Evolutionary conservation across 441 rosid genomes (phyloP).

Genomic region (Mallotus repandus): DNA sequence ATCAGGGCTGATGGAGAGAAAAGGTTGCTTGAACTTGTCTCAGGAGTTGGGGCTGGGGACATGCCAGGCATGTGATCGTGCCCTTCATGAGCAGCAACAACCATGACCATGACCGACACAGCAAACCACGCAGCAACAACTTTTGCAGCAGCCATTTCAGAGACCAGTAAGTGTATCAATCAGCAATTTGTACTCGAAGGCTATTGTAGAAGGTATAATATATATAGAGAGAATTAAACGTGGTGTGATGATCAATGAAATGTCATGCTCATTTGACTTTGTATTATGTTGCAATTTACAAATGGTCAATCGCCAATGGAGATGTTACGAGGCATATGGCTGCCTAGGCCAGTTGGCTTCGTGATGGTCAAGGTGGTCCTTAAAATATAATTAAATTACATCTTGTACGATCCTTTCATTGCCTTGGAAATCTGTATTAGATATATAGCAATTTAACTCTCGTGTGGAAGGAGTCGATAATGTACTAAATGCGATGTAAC

Average conservation of each 20-base stretch:
- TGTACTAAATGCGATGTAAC: too few species aligned
- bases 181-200: too few species aligned
- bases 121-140: slow-evolving; percentile 24
- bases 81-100: slow-evolving; percentile 25
- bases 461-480: background rate
- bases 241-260: background rate
- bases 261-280: background rate
- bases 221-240: background rate
- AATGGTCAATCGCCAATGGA: background rate
- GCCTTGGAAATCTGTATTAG: background rate
- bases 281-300: background rate
- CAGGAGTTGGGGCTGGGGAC: slow-evolving; percentile 22
- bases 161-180: background rate
- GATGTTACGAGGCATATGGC: too few species aligned
- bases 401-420: background rate
- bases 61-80: slow-evolving; percentile 30
- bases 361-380: background rate
- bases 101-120: slow-evolving; percentile 24
- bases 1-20: slow-evolving; percentile 23
- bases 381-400: too few species aligned
- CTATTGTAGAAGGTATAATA: too few species aligned
- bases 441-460: too few species aligned
- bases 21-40: background rate
- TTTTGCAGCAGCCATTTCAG: slow-evolving; percentile 22
- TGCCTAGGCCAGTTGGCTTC: background rate